A percentile compares a stretch with the other conserved stretches of the same genome.
Conservation (phyloP, 164 flowering plant genomes). For the Malania oleifera region DNA sequence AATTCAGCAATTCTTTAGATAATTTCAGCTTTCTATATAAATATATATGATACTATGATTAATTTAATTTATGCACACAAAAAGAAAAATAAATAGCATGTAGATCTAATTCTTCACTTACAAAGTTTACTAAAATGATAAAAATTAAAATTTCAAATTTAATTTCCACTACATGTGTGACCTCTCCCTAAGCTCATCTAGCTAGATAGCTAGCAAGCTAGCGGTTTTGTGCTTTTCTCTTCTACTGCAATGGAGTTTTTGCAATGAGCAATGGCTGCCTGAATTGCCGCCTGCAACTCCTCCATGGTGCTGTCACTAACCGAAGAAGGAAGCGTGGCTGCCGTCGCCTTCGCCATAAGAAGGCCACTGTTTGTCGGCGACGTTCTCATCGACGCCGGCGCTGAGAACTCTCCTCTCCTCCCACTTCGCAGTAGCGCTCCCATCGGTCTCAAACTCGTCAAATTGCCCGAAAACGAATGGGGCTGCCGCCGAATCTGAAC, state of each 20-base stretch:
- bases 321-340: slow-evolving; percentile 25
- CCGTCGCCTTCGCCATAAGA: slow-evolving; percentile 38
- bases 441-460: slow-evolving; percentile 3
- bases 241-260: slow-evolving; percentile 69
- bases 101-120: no score
- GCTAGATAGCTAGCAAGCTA: no score
- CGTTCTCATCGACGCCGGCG: slow-evolving; percentile 76
- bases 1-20: no score
- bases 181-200: no score
- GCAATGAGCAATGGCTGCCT: slow-evolving; percentile 97
- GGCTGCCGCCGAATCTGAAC: slow-evolving; percentile 24
- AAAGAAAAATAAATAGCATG: no score
- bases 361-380: slow-evolving; percentile 81
- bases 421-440: slow-evolving; percentile 11
- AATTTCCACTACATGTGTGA: no score
- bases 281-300: slow-evolving; percentile 90
- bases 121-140: no score
- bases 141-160: no score
- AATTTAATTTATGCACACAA: no score
- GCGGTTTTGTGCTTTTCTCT: no score
- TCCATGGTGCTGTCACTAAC: slow-evolving; percentile 79
- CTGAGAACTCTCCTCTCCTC: slow-evolving; percentile 51
- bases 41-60: no score
- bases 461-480: slow-evolving; percentile 52
- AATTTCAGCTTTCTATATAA: no score